These are phyloP conservation scores for Pyrenopolyporus hunteri DNA, from an alignment of 495 filamentous ascomycete species.

Conservation along the genomic window DNA sequence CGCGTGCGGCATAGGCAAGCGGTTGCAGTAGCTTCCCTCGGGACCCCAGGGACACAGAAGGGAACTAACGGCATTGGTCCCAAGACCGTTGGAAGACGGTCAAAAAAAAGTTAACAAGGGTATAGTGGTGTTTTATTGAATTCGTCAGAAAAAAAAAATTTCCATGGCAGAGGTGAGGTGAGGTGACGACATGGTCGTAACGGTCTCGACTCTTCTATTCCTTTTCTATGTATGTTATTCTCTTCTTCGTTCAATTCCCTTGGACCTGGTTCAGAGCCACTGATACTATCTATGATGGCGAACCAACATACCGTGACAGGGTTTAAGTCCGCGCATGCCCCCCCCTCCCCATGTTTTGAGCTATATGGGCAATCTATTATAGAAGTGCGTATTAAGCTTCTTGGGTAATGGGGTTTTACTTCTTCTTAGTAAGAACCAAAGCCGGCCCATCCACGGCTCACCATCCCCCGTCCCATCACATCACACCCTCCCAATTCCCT, in stretches of 20 bases:
- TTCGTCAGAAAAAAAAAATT: too few relatives aligned
- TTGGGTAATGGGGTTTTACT: background rate
- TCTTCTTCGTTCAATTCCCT: background rate
- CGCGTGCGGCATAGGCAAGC: constrained; percentile 5
- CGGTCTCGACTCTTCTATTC: background rate
- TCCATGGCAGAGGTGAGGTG: too few relatives aligned
- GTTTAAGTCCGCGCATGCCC: background rate
- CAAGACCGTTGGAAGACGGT: too few relatives aligned
- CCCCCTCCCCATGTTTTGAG: too few relatives aligned
- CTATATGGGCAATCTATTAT: constrained; percentile 15
- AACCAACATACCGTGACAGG: background rate
- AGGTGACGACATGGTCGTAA: too few relatives aligned
- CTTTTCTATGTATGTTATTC: background rate
- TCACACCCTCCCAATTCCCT: constrained; percentile 32
- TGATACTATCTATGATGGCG: background rate
- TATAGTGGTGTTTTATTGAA: background rate
- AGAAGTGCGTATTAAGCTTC: background rate
- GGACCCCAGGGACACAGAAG: background rate
- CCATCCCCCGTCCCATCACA: background rate
- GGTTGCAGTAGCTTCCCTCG: constrained; percentile 11
- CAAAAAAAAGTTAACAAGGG: background rate
- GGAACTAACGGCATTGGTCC: background rate
- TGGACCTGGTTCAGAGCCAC: background rate
- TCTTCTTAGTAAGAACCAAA: constrained; percentile 9
- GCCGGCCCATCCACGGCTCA: background rate